phyloP scores from a whole-genome alignment of 352 stramenopile species.

The Phytophthora hibernalis region DNA sequence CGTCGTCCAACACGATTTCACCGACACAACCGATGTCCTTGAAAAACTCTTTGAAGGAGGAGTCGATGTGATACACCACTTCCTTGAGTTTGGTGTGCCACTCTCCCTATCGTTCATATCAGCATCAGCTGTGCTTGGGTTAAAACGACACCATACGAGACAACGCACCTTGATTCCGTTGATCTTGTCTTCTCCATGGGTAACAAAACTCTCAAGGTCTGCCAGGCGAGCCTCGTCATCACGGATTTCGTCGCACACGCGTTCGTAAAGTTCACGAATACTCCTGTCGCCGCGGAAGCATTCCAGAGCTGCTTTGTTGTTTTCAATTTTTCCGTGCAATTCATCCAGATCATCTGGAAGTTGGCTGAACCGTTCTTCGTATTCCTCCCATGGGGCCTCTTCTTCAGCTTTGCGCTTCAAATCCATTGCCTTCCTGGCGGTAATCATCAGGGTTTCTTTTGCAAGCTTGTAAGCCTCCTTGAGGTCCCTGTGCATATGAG shows the following conservation, averaged over 20 bases:
- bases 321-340: constrained; percentile 80
- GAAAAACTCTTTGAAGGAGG: constrained; percentile 88
- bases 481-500: constrained; percentile 41
- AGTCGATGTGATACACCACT: constrained; percentile 82
- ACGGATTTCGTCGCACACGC: constrained; percentile 68
- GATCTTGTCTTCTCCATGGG: constrained; percentile 67
- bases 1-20: constrained; percentile 82
- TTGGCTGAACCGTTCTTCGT: constrained; percentile 64
- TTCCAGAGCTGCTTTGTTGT: constrained; percentile 82
- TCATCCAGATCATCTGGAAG: constrained; percentile 84
- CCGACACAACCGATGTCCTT: constrained; percentile 87
- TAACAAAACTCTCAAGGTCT: constrained; percentile 72
- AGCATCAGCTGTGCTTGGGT: background rate
- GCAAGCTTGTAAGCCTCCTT: constrained; percentile 65
- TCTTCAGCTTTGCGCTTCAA: constrained; percentile 72
- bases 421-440: constrained; percentile 71
- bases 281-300: constrained; percentile 83
- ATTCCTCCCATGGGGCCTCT: constrained; percentile 69
- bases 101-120: constrained; percentile 42
- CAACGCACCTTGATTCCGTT: constrained; percentile 72
- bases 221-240: constrained; percentile 64
- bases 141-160: background rate
- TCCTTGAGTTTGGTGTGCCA: constrained; percentile 76
- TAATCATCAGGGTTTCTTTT: constrained; percentile 71
- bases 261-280: constrained; percentile 79